Base-by-base conservation (phyloP, 306 rosid genomes). In the Cicer bijugum region DNA sequence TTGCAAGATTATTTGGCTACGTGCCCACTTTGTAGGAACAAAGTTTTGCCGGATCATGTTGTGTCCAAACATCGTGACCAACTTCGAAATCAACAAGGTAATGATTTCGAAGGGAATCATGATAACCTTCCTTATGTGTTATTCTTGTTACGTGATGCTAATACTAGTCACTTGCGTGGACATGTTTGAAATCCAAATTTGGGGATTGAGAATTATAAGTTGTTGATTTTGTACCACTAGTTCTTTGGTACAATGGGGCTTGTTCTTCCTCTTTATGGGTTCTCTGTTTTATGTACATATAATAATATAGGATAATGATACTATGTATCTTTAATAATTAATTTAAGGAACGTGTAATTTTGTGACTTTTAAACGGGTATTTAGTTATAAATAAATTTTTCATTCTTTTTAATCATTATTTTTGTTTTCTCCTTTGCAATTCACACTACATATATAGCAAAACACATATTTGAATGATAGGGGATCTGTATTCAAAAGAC, bases 21-120 rank as follows among this genome's bases (percentile, higher is more conserved):
- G 2, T 94, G 99, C 61, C 99, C 99, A 0, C 87, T 94, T 9
- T 94, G 99, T 78, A 75, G 99, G 84, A 71, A 71, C 3, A 85
- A 88, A 70, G 88, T 89, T 5, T 45, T 94, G 80, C 88, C 99
- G 1, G 82, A 88, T 45, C 88, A 89, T 59, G 72, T 89, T 19
- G 95, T 94, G 14, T 90, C 81, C 14, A 80, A 88, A 51, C 93
- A 85, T 58, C 93, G 86, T 10, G 35, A 28, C 35, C 79, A 86
- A 78, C 82, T 81, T 79, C 86, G 72, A n/a, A 85, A 82, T 78
- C 90, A 84, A 72, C 90, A 86, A 74, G 86, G 76, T 1, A 87
- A 74, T 71, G 90, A 75, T 81, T 70, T 63, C 10, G 87, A 81
- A 44, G 94, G 85, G 14, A 80, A 83, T 50, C 84, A 90, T 8